phyloP scores from a whole-genome alignment of 140 eudicot species.

The Ambrosia hybrid region DNA sequence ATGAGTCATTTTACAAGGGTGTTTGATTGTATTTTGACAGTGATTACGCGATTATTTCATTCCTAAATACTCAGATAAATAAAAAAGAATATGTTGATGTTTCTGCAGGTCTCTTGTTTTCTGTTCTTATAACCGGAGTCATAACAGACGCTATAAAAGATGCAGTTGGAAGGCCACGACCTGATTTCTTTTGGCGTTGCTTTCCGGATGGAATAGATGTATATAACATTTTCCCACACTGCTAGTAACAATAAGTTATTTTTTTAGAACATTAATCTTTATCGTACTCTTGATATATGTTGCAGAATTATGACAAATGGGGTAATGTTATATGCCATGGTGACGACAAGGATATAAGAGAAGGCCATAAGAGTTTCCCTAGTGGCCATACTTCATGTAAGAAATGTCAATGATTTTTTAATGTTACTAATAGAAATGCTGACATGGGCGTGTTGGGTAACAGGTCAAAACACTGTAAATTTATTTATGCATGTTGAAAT shows the following conservation, averaged over 20 bases:
- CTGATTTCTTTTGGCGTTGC: slow-evolving; percentile 81
- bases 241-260: neutral
- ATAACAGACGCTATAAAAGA: slow-evolving; percentile 67
- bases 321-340: slow-evolving; percentile 71
- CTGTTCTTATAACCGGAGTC: slow-evolving; percentile 71
- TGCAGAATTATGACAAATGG: slow-evolving; percentile 50
- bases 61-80: neutral
- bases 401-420: slow-evolving; percentile 13
- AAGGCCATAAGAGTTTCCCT: slow-evolving; percentile 83
- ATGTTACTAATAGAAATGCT: neutral
- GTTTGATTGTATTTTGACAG: neutral
- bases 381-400: slow-evolving; percentile 83
- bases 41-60: neutral
- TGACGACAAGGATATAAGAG: slow-evolving; percentile 48
- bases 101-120: slow-evolving; percentile 65
- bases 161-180: slow-evolving; percentile 84
- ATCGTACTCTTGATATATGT: neutral
- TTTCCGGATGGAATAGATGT: slow-evolving; percentile 78
- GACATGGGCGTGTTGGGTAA: neutral
- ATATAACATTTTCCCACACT: slow-evolving; percentile 19
- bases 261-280: neutral
- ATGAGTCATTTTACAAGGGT: neutral
- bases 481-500: neutral
- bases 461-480: neutral
- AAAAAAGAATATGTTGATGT: neutral